Conservation (phyloP, 805 yeast genomes). For the Candida qinlingensis region DNA sequence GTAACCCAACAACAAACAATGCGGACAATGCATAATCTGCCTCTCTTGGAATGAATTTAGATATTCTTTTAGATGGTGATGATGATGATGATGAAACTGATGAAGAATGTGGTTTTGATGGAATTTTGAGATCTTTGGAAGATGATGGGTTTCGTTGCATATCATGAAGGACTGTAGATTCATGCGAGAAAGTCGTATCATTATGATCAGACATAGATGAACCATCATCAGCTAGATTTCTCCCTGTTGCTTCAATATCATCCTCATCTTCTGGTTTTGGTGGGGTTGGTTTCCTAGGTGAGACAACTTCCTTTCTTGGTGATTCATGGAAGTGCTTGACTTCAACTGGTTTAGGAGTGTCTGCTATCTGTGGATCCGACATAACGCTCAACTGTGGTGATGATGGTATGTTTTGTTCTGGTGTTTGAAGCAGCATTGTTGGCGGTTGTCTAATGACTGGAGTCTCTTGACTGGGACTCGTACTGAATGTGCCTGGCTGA, state of each 20-base stretch:
- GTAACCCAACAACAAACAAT: constrained; percentile 52
- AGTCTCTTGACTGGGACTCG: not conserved
- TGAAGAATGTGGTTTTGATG: not conserved
- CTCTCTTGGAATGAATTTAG: constrained; percentile 2
- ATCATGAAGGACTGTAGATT: constrained; percentile 8
- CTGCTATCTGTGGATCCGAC: not conserved
- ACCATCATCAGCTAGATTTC: constrained; percentile 1
- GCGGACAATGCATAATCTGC: constrained; percentile 43
- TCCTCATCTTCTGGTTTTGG: not conserved
- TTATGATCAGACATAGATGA: constrained; percentile 12
- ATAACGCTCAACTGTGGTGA: constrained; percentile 5
- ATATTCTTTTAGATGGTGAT: not conserved
- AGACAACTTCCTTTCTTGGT: not conserved
- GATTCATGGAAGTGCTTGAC: constrained; percentile 1
- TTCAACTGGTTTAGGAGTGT: constrained; percentile 4
- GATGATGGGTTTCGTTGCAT: not conserved
- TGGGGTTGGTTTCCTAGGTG: not conserved
- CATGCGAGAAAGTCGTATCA: constrained; percentile 20
- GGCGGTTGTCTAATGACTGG: not conserved
- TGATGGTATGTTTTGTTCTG: not conserved
- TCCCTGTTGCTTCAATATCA: not conserved
- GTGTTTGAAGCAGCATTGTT: not conserved
- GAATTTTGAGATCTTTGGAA: not conserved
- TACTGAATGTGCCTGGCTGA: not conserved
- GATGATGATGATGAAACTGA: not conserved